Conservation (phyloP, 2,329 filamentous ascomycete genomes). For the Fusarium continuum region DNA sequence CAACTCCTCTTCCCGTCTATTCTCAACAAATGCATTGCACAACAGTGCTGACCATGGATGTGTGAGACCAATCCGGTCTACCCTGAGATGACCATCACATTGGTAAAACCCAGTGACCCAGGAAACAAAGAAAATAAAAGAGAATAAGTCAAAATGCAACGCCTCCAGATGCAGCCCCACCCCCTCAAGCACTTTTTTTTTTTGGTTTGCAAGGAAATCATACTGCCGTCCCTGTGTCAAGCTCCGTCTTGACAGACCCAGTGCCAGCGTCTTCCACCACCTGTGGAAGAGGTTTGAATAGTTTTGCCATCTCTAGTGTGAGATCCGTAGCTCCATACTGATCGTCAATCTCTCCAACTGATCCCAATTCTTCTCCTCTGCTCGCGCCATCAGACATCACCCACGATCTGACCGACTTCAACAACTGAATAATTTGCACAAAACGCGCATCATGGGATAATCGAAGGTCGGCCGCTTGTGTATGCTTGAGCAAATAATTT, state of each 20-base stretch:
- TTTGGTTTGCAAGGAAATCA: conserved; percentile 44
- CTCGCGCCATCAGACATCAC: conserved; percentile 70
- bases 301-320: conserved; percentile 75
- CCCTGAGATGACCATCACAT: conserved; percentile 29
- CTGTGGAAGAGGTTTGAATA: conserved; percentile 70
- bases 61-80: conserved; percentile 39
- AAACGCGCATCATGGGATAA: conserved; percentile 68
- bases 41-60: conserved; percentile 47
- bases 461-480: conserved; percentile 61
- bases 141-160: conserved; percentile 47
- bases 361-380: conserved; percentile 73
- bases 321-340: conserved; percentile 70
- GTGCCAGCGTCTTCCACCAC: conserved; percentile 55
- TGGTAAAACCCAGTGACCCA: conserved; percentile 36
- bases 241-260: conserved; percentile 54
- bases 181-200: conserved; percentile 46
- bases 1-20: conserved; percentile 52
- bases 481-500: conserved; percentile 70
- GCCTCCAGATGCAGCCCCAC: conserved; percentile 52
- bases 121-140: conserved; percentile 44
- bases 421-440: conserved; percentile 65
- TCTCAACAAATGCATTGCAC: conserved; percentile 50
- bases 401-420: conserved; percentile 69
- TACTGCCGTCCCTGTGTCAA: conserved; percentile 46
- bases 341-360: conserved; percentile 73